Base-by-base conservation (phyloP, 2,329 filamentous ascomycete species). In the Calonectria multiphialidica region DNA sequence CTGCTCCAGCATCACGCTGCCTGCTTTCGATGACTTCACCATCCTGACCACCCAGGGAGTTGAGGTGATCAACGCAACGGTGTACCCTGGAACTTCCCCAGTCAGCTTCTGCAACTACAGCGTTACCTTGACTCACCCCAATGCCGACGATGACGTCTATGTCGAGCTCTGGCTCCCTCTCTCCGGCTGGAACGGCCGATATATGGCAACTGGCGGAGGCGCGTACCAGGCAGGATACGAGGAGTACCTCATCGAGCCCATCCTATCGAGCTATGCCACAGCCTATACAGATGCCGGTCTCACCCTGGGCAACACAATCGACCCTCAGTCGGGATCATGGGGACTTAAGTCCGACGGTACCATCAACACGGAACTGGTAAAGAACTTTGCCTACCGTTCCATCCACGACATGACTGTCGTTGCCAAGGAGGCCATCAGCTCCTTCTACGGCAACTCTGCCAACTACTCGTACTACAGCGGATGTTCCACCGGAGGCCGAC, bases 1-100 rank as follows among this genome's bases (percentile, higher is more conserved):
- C 25, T 71, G 65, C 40, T 64, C 62, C 57, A 47, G 55, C 25
- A 28, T 72, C 23, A 50, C 50, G 23, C 66, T 70, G 18, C 47
- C 70, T 37, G 35, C 53, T 12, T 72, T 53, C 23, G 49, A 57
- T 2, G 66, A 69, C 33, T 72, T 69, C n/a, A 57, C 25, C 6
- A 33, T 70, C 25, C 15, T 62, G 40, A 55, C 42, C 23, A 42
- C 40, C 5, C 57, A 62, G 37, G 37, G 57, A 45, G 37, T 42
- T 23, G 37, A 45, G 57, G 4, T 45, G 4, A 33, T 30, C 57
- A 45, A 62, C 37, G 57, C 57, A 25, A 62, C 62, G 2, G 35
- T 59, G 21, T 59, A 40, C 21, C n/a, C 53, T 30, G 53, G 53
- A 21, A 59, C 53, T 5, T 59, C 53, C 6, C 53, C 53, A 10